A percentile compares a stretch with the other conserved stretches of the same genome.
Evolutionary conservation across 495 filamentous ascomycete species (phyloP).

Genomic region (Clohesyomyces aquaticus): DNA sequence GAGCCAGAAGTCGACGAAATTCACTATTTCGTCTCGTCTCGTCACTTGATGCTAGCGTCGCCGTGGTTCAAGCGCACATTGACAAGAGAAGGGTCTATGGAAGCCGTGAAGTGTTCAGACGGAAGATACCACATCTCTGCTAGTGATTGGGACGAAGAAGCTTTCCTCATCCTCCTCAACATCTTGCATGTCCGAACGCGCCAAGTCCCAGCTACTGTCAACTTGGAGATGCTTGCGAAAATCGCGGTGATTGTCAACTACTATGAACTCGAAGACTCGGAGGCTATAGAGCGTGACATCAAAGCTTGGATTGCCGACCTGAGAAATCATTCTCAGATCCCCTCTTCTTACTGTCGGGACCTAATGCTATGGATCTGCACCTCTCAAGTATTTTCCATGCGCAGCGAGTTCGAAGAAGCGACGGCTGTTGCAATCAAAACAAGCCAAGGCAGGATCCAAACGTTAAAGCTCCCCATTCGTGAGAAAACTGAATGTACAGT

Average conservation of each 20-base stretch:
- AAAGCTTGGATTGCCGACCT: constrained; percentile 52
- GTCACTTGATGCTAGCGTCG: constrained; percentile 56
- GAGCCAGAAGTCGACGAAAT: not conserved
- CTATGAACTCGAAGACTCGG: constrained; percentile 53
- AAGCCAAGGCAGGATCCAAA: constrained; percentile 9
- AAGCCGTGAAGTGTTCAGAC: constrained; percentile 24
- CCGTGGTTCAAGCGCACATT: constrained; percentile 50
- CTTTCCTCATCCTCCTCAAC: constrained; percentile 55
- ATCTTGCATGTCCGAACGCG: constrained; percentile 55
- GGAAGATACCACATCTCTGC: constrained; percentile 51
- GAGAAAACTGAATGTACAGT: not conserved
- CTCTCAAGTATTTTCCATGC: constrained; percentile 45
- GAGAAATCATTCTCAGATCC: constrained; percentile 13
- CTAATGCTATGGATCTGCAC: constrained; percentile 50
- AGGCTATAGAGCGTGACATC: constrained; percentile 46
- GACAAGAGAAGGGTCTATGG: constrained; percentile 3
- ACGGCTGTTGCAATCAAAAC: constrained; percentile 19
- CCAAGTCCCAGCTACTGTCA: constrained; percentile 48
- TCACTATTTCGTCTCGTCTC: constrained; percentile 55
- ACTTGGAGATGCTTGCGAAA: constrained; percentile 54
- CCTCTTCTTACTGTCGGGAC: constrained; percentile 38
- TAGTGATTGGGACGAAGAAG: constrained; percentile 48
- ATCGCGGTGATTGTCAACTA: constrained; percentile 57
- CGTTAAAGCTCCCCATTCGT: constrained; percentile 25
- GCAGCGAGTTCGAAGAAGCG: constrained; percentile 15